Percentiles rank a stretch among this genome's conserved stretches.
Evolutionary conservation across 176 grass and related monocot genomes (phyloP).

Genomic region (Lolium rigidum): DNA sequence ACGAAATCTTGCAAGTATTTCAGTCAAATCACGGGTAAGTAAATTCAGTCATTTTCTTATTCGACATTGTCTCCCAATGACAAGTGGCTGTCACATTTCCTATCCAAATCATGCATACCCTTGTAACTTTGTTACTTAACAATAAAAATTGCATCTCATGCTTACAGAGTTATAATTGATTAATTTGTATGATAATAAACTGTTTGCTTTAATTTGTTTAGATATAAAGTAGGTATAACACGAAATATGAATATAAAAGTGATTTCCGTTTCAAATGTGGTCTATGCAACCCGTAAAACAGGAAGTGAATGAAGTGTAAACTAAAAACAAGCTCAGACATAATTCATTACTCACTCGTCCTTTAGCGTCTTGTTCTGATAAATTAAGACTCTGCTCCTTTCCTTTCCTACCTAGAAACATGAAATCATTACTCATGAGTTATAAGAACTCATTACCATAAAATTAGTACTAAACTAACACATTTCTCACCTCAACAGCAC

Average conservation of each 20-base stretch:
- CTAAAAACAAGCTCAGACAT: neutral
- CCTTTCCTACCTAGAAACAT: slow-evolving; percentile 24
- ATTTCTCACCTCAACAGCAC: slow-evolving; percentile 11
- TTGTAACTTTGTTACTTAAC: slow-evolving; percentile 1
- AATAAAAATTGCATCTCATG: neutral
- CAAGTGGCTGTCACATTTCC: neutral
- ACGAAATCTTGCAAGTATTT: neutral
- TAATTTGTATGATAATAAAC: slow-evolving; percentile 9
- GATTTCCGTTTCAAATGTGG: neutral
- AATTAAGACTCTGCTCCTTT: neutral
- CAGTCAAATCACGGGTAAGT: neutral
- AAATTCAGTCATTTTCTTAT: neutral
- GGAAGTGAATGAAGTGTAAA: neutral
- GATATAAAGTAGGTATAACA: neutral
- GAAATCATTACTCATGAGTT: neutral
- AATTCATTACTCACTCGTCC: slow-evolving; percentile 28
- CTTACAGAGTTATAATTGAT: neutral
- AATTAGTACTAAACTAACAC: neutral
- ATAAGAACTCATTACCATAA: neutral
- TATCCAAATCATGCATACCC: neutral
- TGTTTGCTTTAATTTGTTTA: slow-evolving; percentile 17
- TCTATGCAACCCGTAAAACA: neutral
- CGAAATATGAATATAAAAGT: neutral
- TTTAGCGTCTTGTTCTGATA: slow-evolving; percentile 24
- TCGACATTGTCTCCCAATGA: neutral